Evolutionary conservation across 2,329 filamentous ascomycete genomes (phyloP).

Genomic region (Colletotrichum sansevieriae): DNA sequence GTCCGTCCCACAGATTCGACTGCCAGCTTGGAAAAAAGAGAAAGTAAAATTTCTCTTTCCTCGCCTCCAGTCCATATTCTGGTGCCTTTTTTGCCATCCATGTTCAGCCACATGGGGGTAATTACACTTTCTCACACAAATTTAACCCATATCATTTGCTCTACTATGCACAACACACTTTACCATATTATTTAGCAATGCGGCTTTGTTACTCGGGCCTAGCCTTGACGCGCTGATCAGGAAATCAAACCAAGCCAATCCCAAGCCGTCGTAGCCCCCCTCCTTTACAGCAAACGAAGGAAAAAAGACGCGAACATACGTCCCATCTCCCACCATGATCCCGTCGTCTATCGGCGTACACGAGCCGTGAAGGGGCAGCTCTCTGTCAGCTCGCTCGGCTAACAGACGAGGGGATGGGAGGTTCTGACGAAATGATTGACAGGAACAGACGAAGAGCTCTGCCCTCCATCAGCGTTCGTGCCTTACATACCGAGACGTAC

Average conservation of each 20-base stretch:
- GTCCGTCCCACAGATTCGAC: slow-evolving; percentile 13
- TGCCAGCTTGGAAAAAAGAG: background rate
- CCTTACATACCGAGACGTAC: slow-evolving; percentile 32
- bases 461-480: background rate
- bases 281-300: slow-evolving; percentile 24
- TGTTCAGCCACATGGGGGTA: no score
- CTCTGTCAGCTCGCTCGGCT: slow-evolving; percentile 32
- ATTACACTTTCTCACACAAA: no score
- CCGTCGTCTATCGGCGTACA: slow-evolving; percentile 26
- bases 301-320: slow-evolving; percentile 7
- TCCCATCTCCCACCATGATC: slow-evolving; percentile 11
- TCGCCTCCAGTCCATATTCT: background rate
- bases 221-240: background rate
- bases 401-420: background rate
- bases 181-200: slow-evolving; percentile 22
- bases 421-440: slow-evolving; percentile 30
- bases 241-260: slow-evolving; percentile 27
- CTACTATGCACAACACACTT: no score
- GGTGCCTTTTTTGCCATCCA: no score
- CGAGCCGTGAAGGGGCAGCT: slow-evolving; percentile 20
- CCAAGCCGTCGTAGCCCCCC: slow-evolving; percentile 20
- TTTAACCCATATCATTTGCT: no score
- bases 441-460: slow-evolving; percentile 25
- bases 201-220: slow-evolving; percentile 1
- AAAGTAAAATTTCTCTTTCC: slow-evolving; percentile 24